Evolutionary conservation across 106 monocot genomes (phyloP).

Genomic region (Dendrobium catenatum): DNA sequence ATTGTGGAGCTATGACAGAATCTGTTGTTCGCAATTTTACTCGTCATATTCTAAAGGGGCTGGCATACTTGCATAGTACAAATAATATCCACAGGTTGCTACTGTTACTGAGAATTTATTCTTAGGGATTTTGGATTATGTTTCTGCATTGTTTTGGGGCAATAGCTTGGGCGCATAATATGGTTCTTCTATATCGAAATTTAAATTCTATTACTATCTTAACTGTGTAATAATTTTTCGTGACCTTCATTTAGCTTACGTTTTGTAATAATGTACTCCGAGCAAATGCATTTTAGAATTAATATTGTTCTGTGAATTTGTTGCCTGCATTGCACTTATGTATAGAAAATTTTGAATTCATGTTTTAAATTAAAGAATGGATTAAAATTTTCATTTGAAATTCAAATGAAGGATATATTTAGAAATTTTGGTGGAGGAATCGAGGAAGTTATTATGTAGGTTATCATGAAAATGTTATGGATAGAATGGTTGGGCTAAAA

Average conservation of each 20-base stretch:
- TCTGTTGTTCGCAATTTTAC: slow-evolving; percentile 96
- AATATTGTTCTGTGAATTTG: no score
- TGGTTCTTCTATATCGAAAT: not conserved
- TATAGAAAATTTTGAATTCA: no score
- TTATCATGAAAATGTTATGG: no score
- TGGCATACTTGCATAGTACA: slow-evolving; percentile 77
- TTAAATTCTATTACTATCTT: not conserved
- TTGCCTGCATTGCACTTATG: no score
- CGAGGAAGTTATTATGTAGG: no score
- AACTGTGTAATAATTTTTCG: not conserved
- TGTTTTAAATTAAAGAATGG: no score
- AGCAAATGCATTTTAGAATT: no score
- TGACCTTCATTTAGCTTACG: not conserved
- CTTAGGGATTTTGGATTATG: not conserved
- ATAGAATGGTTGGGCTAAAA: no score
- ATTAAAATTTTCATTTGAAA: no score
- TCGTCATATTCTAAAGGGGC: slow-evolving; percentile 80
- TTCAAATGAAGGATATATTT: no score
- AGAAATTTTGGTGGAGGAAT: no score
- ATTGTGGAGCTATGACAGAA: slow-evolving; percentile 87
- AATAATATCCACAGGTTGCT: slow-evolving; percentile 80
- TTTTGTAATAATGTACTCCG: not conserved
- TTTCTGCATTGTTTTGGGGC: not conserved
- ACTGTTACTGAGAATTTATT: not conserved
- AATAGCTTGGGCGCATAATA: not conserved